Percentiles rank a stretch among this genome's conserved stretches.
Evolutionary conservation across 176 grass and related monocot genomes (phyloP).

Genomic region (Musa troglodytarum): DNA sequence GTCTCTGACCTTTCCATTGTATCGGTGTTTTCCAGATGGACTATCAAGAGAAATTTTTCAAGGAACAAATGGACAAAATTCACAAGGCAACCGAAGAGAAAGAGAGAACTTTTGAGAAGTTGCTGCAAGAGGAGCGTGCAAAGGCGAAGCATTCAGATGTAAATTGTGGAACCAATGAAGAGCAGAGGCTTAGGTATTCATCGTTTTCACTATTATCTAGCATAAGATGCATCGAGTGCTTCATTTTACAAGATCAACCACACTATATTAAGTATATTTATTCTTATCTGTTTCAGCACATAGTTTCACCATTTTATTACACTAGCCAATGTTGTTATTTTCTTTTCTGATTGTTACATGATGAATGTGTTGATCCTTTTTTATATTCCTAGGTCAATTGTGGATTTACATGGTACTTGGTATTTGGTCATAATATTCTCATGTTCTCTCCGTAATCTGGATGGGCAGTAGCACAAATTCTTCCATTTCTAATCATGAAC

Average conservation of each 20-base stretch:
- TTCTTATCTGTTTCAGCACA: no score
- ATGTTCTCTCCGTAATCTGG: no score
- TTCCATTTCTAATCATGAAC: not conserved
- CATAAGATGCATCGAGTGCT: no score
- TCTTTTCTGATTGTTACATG: not conserved
- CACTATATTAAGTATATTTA: no score
- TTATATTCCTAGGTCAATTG: no score
- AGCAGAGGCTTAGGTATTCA: slow-evolving; percentile 41
- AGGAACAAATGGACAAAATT: slow-evolving; percentile 55
- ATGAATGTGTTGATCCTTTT: not conserved
- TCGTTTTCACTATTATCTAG: not conserved
- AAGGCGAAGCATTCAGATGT: slow-evolving; percentile 50
- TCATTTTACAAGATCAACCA: no score
- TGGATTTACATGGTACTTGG: no score
- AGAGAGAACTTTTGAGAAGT: slow-evolving; percentile 42
- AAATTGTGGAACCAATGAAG: slow-evolving; percentile 41
- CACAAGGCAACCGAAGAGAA: slow-evolving; percentile 56
- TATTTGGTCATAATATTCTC: no score
- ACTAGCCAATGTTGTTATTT: not conserved
- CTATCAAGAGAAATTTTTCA: slow-evolving; percentile 55
- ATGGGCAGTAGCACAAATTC: no score
- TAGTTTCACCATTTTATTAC: no score
- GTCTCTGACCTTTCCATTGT: not conserved
- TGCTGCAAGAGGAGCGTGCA: slow-evolving; percentile 47
- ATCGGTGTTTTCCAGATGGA: slow-evolving; percentile 51